phyloP scores from a whole-genome alignment of 2,329 filamentous ascomycete genomes.

The Hortaea werneckii region DNA sequence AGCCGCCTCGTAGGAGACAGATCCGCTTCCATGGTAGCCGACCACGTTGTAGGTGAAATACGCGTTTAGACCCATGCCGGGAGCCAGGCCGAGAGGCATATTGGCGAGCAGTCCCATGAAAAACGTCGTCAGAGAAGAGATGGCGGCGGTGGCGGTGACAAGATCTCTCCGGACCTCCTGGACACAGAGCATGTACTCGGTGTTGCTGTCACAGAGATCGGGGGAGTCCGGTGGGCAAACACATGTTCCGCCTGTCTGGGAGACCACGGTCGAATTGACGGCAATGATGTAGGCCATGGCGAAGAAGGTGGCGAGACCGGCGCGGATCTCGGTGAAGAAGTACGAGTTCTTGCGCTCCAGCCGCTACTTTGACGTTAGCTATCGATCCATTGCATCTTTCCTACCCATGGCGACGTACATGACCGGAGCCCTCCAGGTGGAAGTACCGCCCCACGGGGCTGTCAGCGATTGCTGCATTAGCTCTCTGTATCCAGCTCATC shows the following conservation, averaged over 20 bases:
- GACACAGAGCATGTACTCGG: slow-evolving; percentile 54
- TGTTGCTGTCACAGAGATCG: slow-evolving; percentile 45
- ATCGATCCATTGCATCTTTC: too few relatives aligned
- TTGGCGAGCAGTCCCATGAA: slow-evolving; percentile 77
- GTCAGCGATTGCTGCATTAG: neutral
- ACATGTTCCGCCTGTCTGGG: slow-evolving; percentile 64
- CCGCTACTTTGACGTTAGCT: neutral
- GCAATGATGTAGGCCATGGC: slow-evolving; percentile 72
- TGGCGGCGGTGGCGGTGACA: slow-evolving; percentile 76
- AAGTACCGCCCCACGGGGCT: neutral
- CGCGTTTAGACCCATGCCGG: slow-evolving; percentile 74
- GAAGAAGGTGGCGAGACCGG: slow-evolving; percentile 61
- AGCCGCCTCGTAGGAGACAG: slow-evolving; percentile 64
- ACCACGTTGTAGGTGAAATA: slow-evolving; percentile 80
- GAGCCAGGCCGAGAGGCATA: slow-evolving; percentile 62
- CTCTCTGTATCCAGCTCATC: neutral
- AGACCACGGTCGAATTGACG: slow-evolving; percentile 54
- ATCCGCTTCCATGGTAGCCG: slow-evolving; percentile 62
- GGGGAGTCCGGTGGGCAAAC: slow-evolving; percentile 48
- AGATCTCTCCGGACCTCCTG: slow-evolving; percentile 61
- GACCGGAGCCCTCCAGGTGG: neutral
- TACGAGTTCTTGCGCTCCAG: slow-evolving; percentile 29
- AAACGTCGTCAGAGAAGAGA: slow-evolving; percentile 68
- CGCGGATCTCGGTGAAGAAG: slow-evolving; percentile 77
- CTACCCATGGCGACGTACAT: neutral